These are phyloP conservation scores for Metarhizium rileyi DNA, from an alignment of 2,329 filamentous ascomycete species.

Conservation along the genomic window DNA sequence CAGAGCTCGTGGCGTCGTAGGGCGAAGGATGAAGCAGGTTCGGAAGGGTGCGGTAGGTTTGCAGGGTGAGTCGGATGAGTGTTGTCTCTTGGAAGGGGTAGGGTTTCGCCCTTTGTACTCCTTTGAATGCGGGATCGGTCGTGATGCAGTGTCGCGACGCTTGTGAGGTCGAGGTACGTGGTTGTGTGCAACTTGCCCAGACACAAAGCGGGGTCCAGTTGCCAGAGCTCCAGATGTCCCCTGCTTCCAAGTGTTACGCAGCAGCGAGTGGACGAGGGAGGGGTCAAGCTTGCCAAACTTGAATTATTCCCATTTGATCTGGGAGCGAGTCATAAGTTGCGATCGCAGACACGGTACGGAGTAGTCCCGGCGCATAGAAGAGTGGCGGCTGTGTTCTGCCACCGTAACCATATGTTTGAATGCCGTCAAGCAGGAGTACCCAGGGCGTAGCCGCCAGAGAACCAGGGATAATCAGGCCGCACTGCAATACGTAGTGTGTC, in stretches of 20 bases:
- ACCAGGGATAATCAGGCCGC: background rate
- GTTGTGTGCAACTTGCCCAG: background rate
- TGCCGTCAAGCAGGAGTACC: too few species aligned
- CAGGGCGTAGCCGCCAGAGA: background rate
- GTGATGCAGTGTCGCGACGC: background rate
- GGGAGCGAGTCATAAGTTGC: background rate
- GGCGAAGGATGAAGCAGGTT: background rate
- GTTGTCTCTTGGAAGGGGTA: background rate
- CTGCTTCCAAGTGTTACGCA: background rate
- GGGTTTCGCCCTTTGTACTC: background rate
- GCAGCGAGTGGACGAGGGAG: background rate
- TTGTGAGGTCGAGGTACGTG: background rate
- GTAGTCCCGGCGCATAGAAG: background rate
- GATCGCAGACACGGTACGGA: background rate
- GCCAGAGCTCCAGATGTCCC: background rate
- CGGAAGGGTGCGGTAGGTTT: background rate
- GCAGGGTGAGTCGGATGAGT: background rate
- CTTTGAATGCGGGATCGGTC: background rate
- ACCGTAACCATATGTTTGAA: too few species aligned
- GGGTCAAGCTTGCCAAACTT: background rate
- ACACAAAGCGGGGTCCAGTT: background rate
- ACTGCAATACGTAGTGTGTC: too few species aligned
- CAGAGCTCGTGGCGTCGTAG: conserved; percentile 2
- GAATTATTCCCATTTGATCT: background rate
- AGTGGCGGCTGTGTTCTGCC: background rate